Base-by-base conservation (phyloP, 176 grass and related monocot genomes). In the Luzula sylvatica region DNA sequence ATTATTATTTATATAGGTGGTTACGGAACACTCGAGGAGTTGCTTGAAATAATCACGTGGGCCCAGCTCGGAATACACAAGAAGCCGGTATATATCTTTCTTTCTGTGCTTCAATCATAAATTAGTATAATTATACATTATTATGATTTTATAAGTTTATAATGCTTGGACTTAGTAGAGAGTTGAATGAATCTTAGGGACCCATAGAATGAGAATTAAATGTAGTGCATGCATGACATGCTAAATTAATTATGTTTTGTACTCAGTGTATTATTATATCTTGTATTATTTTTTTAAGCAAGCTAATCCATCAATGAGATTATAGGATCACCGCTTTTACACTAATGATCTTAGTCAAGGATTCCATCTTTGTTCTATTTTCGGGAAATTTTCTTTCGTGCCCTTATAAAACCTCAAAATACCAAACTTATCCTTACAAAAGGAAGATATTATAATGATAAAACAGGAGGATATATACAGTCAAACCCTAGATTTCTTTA, bases 51-150 rank as follows among this genome's bases (percentile, higher is more conserved):
- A 46, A 83, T 83, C 61, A 94, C 88, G 3, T 94, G 88, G 88
- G 88, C 79, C 13, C 88, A 94, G 69, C 65, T 94, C 14, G 88
- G 88, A 32, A 94, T 94, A 75, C 88, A 94, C 65, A 87, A 87
- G 65, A 94, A 94, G 51, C 88, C 88, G 58, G 88, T 94, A 78
- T 70, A 3, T 64, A 29, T 26, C 0, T 15, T 7, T 5, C 13
- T 24, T 44, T 54, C 26, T 68, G 11, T 32, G 29, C 8, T 32
- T 32, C 29, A 32, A 32, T 32, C n/a, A 32, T 32, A 32, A n/a
- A 14, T 52, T 52, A 47, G 5, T 9, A 11, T 52, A 11, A 2
- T 8, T 52, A 21, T 22, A 8, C 17, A n/a, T 52, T 52, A 22
- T 52, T 19, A 52, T 17, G n/a, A n/a, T n/a, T n/a, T n/a, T n/a